These are phyloP conservation scores for Magnaporthiopsis poae DNA, from an alignment of 2,329 filamentous ascomycete genomes.

Conservation along the genomic window DNA sequence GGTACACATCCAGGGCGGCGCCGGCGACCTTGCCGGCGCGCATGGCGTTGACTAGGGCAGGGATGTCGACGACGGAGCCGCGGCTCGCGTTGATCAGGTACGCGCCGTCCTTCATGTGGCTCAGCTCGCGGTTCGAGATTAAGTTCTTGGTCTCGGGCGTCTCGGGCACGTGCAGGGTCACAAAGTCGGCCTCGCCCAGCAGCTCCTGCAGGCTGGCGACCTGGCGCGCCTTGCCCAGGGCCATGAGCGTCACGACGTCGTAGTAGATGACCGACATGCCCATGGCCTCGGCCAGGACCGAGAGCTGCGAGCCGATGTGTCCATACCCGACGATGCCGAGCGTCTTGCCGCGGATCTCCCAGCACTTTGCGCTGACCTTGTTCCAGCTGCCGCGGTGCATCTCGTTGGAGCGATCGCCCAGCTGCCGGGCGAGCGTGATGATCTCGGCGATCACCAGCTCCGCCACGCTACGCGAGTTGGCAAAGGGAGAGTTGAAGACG, in stretches of 20 bases:
- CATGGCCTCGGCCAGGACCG: slow-evolving; percentile 91
- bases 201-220: slow-evolving; percentile 68
- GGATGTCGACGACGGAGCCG: slow-evolving; percentile 87
- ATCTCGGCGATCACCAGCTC: slow-evolving; percentile 93
- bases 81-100: slow-evolving; percentile 96
- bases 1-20: slow-evolving; percentile 93
- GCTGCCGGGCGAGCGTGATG: slow-evolving; percentile 79
- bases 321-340: slow-evolving; percentile 93
- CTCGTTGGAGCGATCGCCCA: slow-evolving; percentile 86
- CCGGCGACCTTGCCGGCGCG: slow-evolving; percentile 78
- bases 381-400: slow-evolving; percentile 95
- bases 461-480: slow-evolving; percentile 92
- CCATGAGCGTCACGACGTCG: slow-evolving; percentile 89
- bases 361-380: slow-evolving; percentile 92
- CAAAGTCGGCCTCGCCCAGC: slow-evolving; percentile 73
- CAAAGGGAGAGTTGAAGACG: slow-evolving; percentile 98
- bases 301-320: slow-evolving; percentile 92
- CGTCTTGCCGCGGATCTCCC: slow-evolving; percentile 97
- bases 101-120: slow-evolving; percentile 81
- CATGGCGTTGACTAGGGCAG: slow-evolving; percentile 80
- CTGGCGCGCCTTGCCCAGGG: slow-evolving; percentile 76
- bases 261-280: slow-evolving; percentile 98
- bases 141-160: slow-evolving; percentile 85
- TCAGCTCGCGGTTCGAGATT: slow-evolving; percentile 70
- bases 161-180: slow-evolving; percentile 90